Percentiles rank a stretch among this genome's conserved stretches.
Conservation (phyloP, 495 filamentous ascomycete genomes). For the Cryomyces minteri region DNA sequence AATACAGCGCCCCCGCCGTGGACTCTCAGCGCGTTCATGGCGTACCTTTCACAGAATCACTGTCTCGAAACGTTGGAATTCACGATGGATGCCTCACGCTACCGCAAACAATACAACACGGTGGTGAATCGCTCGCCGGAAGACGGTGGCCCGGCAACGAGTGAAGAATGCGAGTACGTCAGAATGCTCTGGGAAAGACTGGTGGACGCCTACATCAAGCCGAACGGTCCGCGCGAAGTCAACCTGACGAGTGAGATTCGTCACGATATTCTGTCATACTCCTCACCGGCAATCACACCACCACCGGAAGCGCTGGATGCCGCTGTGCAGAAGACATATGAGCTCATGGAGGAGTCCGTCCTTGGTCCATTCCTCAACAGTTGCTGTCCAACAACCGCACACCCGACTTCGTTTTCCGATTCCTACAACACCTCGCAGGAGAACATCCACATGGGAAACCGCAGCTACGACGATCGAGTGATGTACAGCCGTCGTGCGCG, state of each 20-base stretch:
- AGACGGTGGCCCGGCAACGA: constrained; percentile 25
- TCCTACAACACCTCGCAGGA: constrained; percentile 8
- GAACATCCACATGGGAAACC: constrained; percentile 6
- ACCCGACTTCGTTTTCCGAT: constrained; percentile 5
- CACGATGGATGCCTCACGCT: constrained; percentile 87
- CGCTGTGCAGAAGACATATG: constrained; percentile 84
- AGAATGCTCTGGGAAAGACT: constrained; percentile 52
- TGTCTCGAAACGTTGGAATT: constrained; percentile 96
- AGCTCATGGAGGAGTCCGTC: constrained; percentile 94
- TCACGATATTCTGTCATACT: constrained; percentile 52
- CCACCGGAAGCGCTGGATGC: constrained; percentile 59
- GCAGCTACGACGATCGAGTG: constrained; percentile 13
- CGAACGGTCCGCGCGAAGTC: constrained; percentile 72
- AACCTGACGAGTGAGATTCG: constrained; percentile 81
- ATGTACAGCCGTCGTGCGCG: not conserved
- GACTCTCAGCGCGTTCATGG: constrained; percentile 87
- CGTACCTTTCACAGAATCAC: constrained; percentile 93
- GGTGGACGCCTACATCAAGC: constrained; percentile 55
- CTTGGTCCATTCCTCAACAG: constrained; percentile 62
- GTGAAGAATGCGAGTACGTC: constrained; percentile 48
- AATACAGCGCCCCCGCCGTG: constrained; percentile 80
- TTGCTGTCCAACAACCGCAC: constrained; percentile 14
- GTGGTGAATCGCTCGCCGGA: constrained; percentile 28
- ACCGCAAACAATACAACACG: constrained; percentile 52
- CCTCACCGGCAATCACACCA: constrained; percentile 45